Percentiles rank a stretch among this genome's conserved stretches.
phyloP scores from a whole-genome alignment of 352 stramenopile genomes.

The Paralagenidium karlingii region DNA sequence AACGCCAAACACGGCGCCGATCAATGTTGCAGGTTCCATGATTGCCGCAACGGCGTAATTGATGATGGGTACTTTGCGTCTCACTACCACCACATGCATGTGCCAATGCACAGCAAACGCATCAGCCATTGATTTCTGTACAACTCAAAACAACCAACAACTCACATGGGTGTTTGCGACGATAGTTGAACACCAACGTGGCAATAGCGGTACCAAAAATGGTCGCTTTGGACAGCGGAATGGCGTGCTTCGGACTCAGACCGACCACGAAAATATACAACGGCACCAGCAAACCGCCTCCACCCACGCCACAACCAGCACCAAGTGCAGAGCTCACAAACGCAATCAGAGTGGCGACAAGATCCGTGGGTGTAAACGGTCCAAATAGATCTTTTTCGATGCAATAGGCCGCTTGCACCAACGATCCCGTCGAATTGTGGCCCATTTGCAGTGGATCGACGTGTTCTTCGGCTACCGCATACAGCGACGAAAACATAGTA shows the following conservation, averaged over 20 bases:
- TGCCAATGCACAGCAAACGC: not conserved
- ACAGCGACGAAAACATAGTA: conserved; percentile 16
- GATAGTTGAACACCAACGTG: conserved; percentile 90
- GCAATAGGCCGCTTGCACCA: conserved; percentile 24
- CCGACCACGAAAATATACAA: conserved; percentile 95
- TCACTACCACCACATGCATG: conserved; percentile 10
- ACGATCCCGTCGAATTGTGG: not conserved
- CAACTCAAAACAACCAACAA: conserved; percentile 2
- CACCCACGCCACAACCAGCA: conserved; percentile 86
- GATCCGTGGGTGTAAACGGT: conserved; percentile 58
- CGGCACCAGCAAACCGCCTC: conserved; percentile 93
- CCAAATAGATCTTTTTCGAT: conserved; percentile 75
- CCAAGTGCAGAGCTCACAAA: conserved; percentile 82
- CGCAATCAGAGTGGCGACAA: conserved; percentile 48
- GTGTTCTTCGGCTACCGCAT: conserved; percentile 14
- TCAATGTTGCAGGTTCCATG: conserved; percentile 93
- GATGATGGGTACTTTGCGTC: conserved; percentile 88
- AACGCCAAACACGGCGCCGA: conserved; percentile 66
- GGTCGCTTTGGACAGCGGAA: conserved; percentile 94
- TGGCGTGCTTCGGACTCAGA: conserved; percentile 90
- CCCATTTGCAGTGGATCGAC: conserved; percentile 11
- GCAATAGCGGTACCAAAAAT: conserved; percentile 94
- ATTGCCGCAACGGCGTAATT: conserved; percentile 97
- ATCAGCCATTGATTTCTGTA: not conserved
- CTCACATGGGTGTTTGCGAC: conserved; percentile 86